Percentiles rank a stretch among this genome's conserved stretches.
Conservation (phyloP, 2,329 filamentous ascomycete species). For the Nectriaceae sp. region DNA sequence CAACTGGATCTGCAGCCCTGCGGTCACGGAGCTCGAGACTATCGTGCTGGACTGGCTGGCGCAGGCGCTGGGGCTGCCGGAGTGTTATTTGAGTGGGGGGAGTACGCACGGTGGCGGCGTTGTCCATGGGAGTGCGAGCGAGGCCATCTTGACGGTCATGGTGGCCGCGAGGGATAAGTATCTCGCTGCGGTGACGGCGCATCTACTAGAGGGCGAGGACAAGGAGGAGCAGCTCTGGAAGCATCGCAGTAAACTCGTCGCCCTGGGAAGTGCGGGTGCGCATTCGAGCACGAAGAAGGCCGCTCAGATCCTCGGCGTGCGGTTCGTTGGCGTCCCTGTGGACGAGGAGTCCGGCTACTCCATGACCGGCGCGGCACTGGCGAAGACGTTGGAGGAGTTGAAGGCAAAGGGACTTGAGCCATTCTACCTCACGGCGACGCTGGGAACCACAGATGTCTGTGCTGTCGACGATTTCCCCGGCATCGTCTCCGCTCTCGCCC, state of each 20-base stretch:
- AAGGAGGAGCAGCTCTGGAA: slow-evolving; percentile 71
- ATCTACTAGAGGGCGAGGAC: slow-evolving; percentile 53
- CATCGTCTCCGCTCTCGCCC: slow-evolving; percentile 56
- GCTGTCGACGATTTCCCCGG: slow-evolving; percentile 79
- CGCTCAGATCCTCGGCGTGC: slow-evolving; percentile 81
- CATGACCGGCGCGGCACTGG: slow-evolving; percentile 67
- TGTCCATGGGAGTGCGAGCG: slow-evolving; percentile 90
- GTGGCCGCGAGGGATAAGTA: slow-evolving; percentile 84
- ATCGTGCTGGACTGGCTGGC: slow-evolving; percentile 92
- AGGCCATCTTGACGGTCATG: slow-evolving; percentile 84
- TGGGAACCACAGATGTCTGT: slow-evolving; percentile 88
- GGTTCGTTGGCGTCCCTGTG: slow-evolving; percentile 71
- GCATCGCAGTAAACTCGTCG: slow-evolving; percentile 62
- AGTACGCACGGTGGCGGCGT: slow-evolving; percentile 79
- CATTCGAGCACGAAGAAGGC: slow-evolving; percentile 89
- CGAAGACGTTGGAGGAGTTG: slow-evolving; percentile 63
- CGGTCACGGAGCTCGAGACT: slow-evolving; percentile 90
- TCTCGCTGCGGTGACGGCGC: slow-evolving; percentile 60
- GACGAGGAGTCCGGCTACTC: slow-evolving; percentile 64
- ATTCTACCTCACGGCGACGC: slow-evolving; percentile 81
- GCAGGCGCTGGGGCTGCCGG: slow-evolving; percentile 71
- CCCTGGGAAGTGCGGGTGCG: slow-evolving; percentile 75
- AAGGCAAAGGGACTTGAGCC: slow-evolving; percentile 73
- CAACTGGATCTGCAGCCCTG: slow-evolving; percentile 95
- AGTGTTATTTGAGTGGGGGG: slow-evolving; percentile 71